Evolutionary conservation across 2,329 filamentous ascomycete species (phyloP).

Genomic region (Colletotrichum falcatum): DNA sequence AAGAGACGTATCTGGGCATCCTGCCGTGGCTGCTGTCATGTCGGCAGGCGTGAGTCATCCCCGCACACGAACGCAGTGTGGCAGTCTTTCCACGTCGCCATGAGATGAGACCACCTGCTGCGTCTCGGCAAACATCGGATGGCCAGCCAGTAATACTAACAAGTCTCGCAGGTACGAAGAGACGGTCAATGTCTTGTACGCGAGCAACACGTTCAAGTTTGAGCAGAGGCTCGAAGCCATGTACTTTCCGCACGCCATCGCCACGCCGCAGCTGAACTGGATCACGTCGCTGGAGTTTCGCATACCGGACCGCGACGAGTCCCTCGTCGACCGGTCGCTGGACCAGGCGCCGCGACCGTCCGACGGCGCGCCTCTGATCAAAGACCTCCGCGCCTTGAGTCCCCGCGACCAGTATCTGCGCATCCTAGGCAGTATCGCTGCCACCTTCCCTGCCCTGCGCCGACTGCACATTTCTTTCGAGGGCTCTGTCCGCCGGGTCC

Average conservation of each 20-base stretch:
- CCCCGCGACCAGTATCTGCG: conserved; percentile 32
- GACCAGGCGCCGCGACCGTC: conserved; percentile 29
- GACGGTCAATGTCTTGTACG: conserved; percentile 40
- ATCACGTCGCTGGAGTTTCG: conserved; percentile 41
- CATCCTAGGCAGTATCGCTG: conserved; percentile 27
- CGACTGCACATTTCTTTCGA: conserved; percentile 39
- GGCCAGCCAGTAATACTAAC: conserved; percentile 21
- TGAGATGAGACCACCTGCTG: conserved; percentile 10
- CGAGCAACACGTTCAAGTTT: conserved; percentile 41
- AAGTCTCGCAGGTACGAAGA: conserved; percentile 36
- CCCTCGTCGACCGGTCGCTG: conserved; percentile 30
- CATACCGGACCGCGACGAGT: conserved; percentile 39
- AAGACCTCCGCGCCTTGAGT: conserved; percentile 19
- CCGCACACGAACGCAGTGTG: background rate
- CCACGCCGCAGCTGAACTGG: conserved; percentile 27
- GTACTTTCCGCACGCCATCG: conserved; percentile 35
- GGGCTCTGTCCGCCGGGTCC: conserved; percentile 37
- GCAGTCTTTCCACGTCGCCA: background rate
- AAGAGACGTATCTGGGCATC: conserved; percentile 36
- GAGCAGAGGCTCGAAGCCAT: conserved; percentile 40
- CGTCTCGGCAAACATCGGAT: conserved; percentile 5
- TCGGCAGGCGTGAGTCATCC: conserved; percentile 37
- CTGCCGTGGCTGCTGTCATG: conserved; percentile 40
- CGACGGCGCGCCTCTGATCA: conserved; percentile 14
- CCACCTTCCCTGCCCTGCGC: conserved; percentile 37